Percentiles rank a stretch among this genome's conserved stretches.
Evolutionary conservation across 495 filamentous ascomycete species (phyloP).

Genomic region (Neurospora sp.): DNA sequence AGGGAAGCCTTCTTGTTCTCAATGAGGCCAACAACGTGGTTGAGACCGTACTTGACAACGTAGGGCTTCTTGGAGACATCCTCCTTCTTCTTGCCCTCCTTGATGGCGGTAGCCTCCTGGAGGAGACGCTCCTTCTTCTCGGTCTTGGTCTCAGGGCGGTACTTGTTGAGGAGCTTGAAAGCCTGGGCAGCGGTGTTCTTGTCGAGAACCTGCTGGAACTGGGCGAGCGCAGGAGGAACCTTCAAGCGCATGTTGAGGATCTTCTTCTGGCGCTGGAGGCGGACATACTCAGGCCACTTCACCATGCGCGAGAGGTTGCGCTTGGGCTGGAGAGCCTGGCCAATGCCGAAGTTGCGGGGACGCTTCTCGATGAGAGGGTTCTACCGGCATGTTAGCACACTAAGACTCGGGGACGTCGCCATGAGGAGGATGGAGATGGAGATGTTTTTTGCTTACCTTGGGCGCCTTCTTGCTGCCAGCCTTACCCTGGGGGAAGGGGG

Average conservation of each 20-base stretch:
- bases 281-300: constrained; percentile 98
- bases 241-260: constrained; percentile 97
- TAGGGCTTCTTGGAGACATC: constrained; percentile 99
- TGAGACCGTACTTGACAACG: constrained; percentile 97
- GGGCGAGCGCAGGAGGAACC: constrained; percentile 93
- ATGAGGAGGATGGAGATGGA: not conserved
- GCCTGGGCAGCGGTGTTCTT: constrained; percentile 93
- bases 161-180: constrained; percentile 99
- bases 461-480: constrained; percentile 90
- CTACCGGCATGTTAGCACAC: constrained; percentile 41
- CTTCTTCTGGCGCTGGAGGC: constrained; percentile 99
- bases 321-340: constrained; percentile 95
- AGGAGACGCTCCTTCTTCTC: constrained; percentile 99
- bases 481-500: constrained; percentile 91
- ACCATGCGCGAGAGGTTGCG: constrained; percentile 99
- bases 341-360: constrained; percentile 95
- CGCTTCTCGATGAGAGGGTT: constrained; percentile 99
- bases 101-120: constrained; percentile 93
- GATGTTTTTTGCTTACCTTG: constrained; percentile 58
- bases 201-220: constrained; percentile 96
- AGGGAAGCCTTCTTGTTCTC: constrained; percentile 99
- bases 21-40: constrained; percentile 98
- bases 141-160: constrained; percentile 95
- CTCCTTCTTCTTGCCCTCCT: constrained; percentile 99
- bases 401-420: not conserved